Percentiles rank a stretch among this genome's conserved stretches.
These are phyloP conservation scores for Curvularia sp. DNA, from an alignment of 2,329 filamentous ascomycete genomes.

Conservation along the genomic window DNA sequence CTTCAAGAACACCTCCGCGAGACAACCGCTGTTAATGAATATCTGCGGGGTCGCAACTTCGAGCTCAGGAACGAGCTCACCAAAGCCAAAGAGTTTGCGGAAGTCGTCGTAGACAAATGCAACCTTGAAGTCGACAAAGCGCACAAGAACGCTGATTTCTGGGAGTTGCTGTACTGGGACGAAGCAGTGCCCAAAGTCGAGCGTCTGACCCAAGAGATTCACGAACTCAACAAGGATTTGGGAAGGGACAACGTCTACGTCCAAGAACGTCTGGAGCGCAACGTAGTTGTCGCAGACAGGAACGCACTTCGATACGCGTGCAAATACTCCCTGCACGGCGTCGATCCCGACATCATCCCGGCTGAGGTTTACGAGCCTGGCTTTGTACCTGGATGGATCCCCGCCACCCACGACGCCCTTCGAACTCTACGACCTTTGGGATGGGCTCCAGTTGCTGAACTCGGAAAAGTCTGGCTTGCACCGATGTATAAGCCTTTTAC, in stretches of 20 bases:
- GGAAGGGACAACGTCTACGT: not conserved
- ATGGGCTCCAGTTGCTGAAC: not conserved
- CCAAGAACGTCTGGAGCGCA: not conserved
- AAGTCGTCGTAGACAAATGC: not conserved
- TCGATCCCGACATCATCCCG: not conserved
- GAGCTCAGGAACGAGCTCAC: not conserved
- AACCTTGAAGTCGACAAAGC: not conserved
- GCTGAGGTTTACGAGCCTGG: not conserved
- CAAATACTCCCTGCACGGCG: not conserved
- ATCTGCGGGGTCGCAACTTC: not conserved
- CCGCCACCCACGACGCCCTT: slow-evolving; percentile 11
- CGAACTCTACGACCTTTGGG: slow-evolving; percentile 5
- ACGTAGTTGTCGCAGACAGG: not conserved
- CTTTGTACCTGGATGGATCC: not conserved
- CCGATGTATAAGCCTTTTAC: slow-evolving; percentile 14
- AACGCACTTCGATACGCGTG: slow-evolving; percentile 4
- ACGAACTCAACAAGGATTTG: slow-evolving; percentile 5
- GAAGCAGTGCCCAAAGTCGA: slow-evolving; percentile 3
- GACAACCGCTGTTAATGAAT: not conserved
- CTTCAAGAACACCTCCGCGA: not conserved
- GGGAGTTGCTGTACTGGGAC: not conserved
- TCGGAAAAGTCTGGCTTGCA: slow-evolving; percentile 11
- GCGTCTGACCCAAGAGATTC: not conserved
- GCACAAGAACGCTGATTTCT: not conserved
- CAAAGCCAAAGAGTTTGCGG: not conserved